A percentile compares a stretch with the other conserved stretches of the same genome.
Conservation (phyloP, 768 basidiomycete species). For the Suillus fuscotomentosus region DNA sequence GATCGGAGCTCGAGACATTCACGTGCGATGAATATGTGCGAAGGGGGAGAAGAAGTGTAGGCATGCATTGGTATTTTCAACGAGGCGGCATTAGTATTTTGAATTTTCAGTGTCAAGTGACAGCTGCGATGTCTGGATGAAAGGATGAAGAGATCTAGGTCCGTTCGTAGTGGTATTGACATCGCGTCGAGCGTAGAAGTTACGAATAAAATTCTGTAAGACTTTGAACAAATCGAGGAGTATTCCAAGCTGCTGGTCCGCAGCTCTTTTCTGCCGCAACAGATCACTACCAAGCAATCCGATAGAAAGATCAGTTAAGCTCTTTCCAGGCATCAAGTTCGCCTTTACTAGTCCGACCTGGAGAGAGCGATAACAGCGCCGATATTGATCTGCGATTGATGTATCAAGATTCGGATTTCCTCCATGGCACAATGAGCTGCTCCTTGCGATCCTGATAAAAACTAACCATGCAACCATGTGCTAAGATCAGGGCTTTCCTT, state of each 20-base stretch:
- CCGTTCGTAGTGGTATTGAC: neutral
- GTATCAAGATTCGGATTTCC: neutral
- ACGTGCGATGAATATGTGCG: neutral
- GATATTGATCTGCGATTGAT: neutral
- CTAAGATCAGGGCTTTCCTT: neutral
- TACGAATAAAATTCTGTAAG: neutral
- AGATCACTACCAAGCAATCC: neutral
- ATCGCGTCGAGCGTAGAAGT: neutral
- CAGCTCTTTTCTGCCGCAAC: neutral
- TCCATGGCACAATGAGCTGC: neutral
- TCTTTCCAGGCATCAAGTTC: neutral
- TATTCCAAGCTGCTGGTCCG: neutral
- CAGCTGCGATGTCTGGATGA: neutral
- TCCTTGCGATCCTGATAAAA: neutral
- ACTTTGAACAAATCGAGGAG: neutral
- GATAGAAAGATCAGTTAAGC: neutral
- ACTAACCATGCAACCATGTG: neutral
- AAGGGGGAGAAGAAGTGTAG: neutral
- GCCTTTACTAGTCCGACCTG: neutral
- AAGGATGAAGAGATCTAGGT: slow-evolving; percentile 1
- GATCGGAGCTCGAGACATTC: neutral
- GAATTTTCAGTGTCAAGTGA: neutral
- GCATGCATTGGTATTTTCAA: neutral
- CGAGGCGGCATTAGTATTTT: neutral
- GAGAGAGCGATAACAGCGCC: neutral